A percentile compares a stretch with the other conserved stretches of the same genome.
Evolutionary conservation across 2,329 filamentous ascomycete species (phyloP).

Genomic region (Ophiocordyceps camponoti-rufipedis): DNA sequence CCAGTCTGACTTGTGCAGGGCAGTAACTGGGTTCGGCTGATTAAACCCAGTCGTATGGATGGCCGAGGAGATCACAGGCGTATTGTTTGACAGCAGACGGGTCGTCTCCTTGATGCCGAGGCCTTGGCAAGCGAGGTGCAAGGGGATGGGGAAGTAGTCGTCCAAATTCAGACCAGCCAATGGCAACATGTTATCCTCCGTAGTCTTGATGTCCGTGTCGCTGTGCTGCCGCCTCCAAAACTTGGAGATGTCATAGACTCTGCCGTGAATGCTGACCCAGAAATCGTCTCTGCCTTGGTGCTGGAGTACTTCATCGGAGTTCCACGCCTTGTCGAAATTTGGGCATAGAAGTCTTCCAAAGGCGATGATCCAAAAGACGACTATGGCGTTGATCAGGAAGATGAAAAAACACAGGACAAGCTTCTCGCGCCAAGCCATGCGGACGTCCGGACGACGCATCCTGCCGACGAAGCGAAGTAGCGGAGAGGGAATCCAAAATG

Average conservation of each 20-base stretch:
- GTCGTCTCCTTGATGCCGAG: slow-evolving; percentile 44
- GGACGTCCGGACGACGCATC: slow-evolving; percentile 94
- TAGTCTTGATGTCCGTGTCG: slow-evolving; percentile 45
- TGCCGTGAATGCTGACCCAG: slow-evolving; percentile 73
- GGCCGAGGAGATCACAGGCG: slow-evolving; percentile 33
- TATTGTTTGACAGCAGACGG: slow-evolving; percentile 45
- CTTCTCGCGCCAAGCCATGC: slow-evolving; percentile 96
- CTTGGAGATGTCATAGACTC: slow-evolving; percentile 79
- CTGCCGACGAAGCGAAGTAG: slow-evolving; percentile 64
- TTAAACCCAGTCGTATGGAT: slow-evolving; percentile 52
- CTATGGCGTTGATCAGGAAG: slow-evolving; percentile 55
- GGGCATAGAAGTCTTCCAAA: slow-evolving; percentile 80
- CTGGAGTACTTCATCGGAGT: slow-evolving; percentile 43
- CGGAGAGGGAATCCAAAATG: slow-evolving; percentile 89
- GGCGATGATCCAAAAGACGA: slow-evolving; percentile 83
- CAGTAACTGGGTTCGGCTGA: slow-evolving; percentile 35
- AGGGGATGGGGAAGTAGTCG: slow-evolving; percentile 67
- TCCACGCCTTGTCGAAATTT: slow-evolving; percentile 83
- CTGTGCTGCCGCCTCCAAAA: slow-evolving; percentile 80
- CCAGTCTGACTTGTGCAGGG: slow-evolving; percentile 51
- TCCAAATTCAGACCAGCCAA: slow-evolving; percentile 67
- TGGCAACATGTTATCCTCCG: slow-evolving; percentile 48
- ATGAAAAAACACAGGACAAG: slow-evolving; percentile 69
- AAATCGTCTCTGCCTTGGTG: slow-evolving; percentile 63
- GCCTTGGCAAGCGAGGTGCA: slow-evolving; percentile 55